These are phyloP conservation scores for Terfezia boudieri DNA, from an alignment of 495 filamentous ascomycete genomes.

Conservation along the genomic window DNA sequence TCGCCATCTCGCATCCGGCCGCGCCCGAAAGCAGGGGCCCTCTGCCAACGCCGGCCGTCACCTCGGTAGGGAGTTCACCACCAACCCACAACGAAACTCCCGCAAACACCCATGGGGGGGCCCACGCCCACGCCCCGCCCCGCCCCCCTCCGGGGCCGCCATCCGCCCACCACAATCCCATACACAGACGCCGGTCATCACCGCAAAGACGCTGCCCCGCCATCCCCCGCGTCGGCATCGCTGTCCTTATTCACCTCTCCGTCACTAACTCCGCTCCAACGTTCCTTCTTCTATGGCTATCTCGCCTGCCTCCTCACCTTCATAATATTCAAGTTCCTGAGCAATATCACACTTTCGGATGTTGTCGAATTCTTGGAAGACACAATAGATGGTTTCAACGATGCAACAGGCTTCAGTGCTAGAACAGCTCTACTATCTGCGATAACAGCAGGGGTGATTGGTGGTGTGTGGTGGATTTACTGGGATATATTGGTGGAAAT, in stretches of 20 bases:
- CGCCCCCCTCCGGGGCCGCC: too few relatives aligned
- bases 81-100: too few relatives aligned
- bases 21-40: too few relatives aligned
- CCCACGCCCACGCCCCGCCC: too few relatives aligned
- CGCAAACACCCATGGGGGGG: too few relatives aligned
- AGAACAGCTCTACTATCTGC: neutral
- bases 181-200: too few relatives aligned
- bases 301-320: neutral
- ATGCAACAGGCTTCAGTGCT: neutral
- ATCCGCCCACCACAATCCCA: too few relatives aligned
- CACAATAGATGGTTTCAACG: neutral
- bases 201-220: too few relatives aligned
- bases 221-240: too few relatives aligned
- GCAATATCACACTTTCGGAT: neutral
- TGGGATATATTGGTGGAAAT: neutral
- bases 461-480: neutral
- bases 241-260: neutral
- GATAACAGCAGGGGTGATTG: neutral
- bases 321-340: neutral
- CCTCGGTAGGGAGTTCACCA: too few relatives aligned
- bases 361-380: neutral
- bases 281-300: neutral
- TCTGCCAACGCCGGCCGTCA: too few relatives aligned
- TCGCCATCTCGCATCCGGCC: too few relatives aligned
- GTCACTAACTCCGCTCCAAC: neutral